phyloP scores from a whole-genome alignment of 2,329 filamentous ascomycete genomes.

The Boeremia lycopersici region DNA sequence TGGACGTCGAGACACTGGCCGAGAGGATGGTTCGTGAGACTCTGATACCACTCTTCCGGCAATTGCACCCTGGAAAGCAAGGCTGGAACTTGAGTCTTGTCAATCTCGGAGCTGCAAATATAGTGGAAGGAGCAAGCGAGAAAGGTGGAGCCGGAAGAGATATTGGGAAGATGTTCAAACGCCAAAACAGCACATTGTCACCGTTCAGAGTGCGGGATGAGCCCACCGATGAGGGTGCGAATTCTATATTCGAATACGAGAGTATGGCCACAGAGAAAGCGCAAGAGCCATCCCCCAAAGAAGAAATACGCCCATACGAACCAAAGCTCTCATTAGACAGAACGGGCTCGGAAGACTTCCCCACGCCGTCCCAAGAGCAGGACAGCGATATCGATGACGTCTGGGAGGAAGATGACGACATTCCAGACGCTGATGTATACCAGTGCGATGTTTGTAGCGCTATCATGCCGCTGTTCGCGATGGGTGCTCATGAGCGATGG shows the following conservation, averaged over 20 bases:
- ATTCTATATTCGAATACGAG: conserved; percentile 43
- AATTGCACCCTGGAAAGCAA: conserved; percentile 70
- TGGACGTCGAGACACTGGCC: conserved; percentile 64
- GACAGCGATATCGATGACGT: conserved; percentile 22
- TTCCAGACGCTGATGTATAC: conserved; percentile 39
- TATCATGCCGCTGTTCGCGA: conserved; percentile 62
- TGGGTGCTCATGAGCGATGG: conserved; percentile 62
- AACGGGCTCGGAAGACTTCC: conserved; percentile 42
- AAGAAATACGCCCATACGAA: neutral
- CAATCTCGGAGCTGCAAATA: conserved; percentile 87
- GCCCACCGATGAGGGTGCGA: neutral
- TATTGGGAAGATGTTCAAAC: conserved; percentile 81
- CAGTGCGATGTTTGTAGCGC: conserved; percentile 59
- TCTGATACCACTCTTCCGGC: conserved; percentile 74
- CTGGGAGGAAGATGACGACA: conserved; percentile 44
- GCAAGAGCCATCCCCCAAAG: conserved; percentile 14
- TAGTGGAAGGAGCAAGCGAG: conserved; percentile 61
- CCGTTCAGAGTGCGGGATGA: conserved; percentile 30
- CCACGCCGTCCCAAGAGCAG: conserved; percentile 32
- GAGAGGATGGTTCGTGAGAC: conserved; percentile 72
- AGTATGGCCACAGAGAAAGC: neutral
- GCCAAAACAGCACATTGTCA: conserved; percentile 71
- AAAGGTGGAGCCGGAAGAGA: conserved; percentile 66
- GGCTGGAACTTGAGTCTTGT: conserved; percentile 83
- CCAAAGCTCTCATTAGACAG: conserved; percentile 1